phyloP scores from a whole-genome alignment of 805 yeast genomes.

The Gaillardinia entomophila region DNA sequence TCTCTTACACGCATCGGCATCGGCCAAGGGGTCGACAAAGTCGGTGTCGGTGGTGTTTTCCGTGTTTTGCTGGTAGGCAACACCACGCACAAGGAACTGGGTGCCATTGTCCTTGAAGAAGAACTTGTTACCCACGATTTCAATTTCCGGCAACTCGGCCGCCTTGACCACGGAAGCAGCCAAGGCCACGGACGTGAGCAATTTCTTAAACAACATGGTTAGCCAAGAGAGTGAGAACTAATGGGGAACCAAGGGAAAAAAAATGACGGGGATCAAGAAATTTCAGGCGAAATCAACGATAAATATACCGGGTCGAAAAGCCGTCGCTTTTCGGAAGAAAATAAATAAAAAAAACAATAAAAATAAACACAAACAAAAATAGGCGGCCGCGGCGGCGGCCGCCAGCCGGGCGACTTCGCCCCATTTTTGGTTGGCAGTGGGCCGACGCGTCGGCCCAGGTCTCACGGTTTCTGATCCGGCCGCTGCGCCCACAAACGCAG shows the following conservation, averaged over 20 bases:
- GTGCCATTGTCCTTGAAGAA: constrained; percentile 37
- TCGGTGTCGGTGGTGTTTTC: constrained; percentile 36
- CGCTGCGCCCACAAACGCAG: no score
- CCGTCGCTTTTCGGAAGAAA: no score
- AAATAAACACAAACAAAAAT: no score
- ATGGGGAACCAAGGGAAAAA: background rate
- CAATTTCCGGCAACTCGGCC: constrained; percentile 24
- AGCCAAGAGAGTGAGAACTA: background rate
- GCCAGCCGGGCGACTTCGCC: no score
- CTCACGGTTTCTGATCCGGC: no score
- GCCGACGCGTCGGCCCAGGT: no score
- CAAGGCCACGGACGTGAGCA: constrained; percentile 20
- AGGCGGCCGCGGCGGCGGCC: no score
- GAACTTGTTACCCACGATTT: constrained; percentile 39
- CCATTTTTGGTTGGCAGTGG: no score
- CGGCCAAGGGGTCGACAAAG: constrained; percentile 69
- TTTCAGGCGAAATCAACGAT: no score
- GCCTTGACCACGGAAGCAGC: constrained; percentile 11
- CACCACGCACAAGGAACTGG: constrained; percentile 38
- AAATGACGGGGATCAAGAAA: no score
- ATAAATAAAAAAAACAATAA: no score
- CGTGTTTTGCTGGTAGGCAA: constrained; percentile 40
- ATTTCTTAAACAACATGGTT: constrained; percentile 29
- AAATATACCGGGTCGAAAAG: no score
- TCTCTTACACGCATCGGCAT: constrained; percentile 55